These are phyloP conservation scores for Dalbergia oliveri DNA, from an alignment of 306 rosid genomes.

Conservation along the genomic window DNA sequence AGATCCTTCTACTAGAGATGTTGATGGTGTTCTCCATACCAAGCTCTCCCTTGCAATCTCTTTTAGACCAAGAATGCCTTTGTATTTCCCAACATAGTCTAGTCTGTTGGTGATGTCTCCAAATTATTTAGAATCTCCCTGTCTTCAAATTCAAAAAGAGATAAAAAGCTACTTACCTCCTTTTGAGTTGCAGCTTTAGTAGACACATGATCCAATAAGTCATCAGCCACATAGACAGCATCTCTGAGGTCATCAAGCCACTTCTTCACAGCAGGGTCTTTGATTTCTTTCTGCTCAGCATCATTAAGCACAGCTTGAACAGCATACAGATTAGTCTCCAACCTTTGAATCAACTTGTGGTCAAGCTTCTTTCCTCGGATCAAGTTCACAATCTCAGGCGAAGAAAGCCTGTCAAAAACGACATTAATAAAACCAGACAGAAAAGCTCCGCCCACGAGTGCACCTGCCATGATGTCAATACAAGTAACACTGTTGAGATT, in stretches of 20 bases:
- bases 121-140: background rate
- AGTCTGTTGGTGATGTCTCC: background rate
- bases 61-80: slow-evolving; percentile 25
- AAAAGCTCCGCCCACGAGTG: too few relatives aligned
- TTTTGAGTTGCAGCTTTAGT: slow-evolving; percentile 18
- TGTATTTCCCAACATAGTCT: background rate
- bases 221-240: slow-evolving; percentile 7
- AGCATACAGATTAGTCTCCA: slow-evolving; percentile 1
- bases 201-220: slow-evolving; percentile 41
- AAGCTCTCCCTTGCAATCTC: background rate
- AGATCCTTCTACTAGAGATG: slow-evolving; percentile 3
- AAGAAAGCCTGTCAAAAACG: slow-evolving; percentile 37
- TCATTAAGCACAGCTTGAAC: slow-evolving; percentile 37
- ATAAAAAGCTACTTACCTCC: background rate
- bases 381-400: background rate
- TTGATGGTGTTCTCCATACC: slow-evolving; percentile 19
- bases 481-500: background rate
- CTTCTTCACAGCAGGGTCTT: slow-evolving; percentile 19
- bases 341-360: background rate
- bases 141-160: background rate
- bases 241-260: slow-evolving; percentile 43
- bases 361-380: slow-evolving; percentile 10
- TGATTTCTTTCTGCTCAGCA: slow-evolving; percentile 44
- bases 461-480: slow-evolving; percentile 7
- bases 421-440: slow-evolving; percentile 27